Percentiles rank a stretch among this genome's conserved stretches.
These are phyloP conservation scores for Penicillium sp. DNA, from an alignment of 2,329 filamentous ascomycete genomes.

Conservation along the genomic window DNA sequence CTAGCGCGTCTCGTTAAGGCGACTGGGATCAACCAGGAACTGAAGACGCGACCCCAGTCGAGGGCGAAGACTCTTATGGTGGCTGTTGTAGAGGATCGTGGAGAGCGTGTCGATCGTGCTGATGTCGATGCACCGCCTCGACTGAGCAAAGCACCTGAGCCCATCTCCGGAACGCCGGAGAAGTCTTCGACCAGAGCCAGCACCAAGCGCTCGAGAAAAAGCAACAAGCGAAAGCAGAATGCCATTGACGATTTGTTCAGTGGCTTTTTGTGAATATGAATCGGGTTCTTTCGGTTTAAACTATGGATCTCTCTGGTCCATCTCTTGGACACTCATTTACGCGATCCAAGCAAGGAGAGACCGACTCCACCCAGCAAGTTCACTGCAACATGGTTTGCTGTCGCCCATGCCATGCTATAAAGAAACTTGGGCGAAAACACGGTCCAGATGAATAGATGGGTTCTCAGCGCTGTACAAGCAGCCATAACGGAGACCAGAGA, in stretches of 20 bases:
- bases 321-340: conserved; percentile 2
- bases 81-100: conserved; percentile 23
- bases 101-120: conserved; percentile 25
- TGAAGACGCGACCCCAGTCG: conserved; percentile 12
- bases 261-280: conserved; percentile 46
- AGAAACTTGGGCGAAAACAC: conserved; percentile 97
- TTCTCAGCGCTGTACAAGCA: conserved; percentile 77
- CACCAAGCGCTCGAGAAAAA: conserved; percentile 20
- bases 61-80: conserved; percentile 1
- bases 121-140: conserved; percentile 2
- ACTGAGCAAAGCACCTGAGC: conserved; percentile 1
- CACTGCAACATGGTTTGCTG: conserved; percentile 74
- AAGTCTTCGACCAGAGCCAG: conserved; percentile 13
- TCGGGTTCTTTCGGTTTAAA: not conserved
- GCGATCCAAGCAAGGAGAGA: conserved; percentile 11
- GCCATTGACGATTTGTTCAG: conserved; percentile 73
- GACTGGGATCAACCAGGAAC: conserved; percentile 34
- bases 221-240: conserved; percentile 59
- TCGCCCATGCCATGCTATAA: conserved; percentile 83
- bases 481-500: conserved; percentile 75
- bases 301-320: not conserved
- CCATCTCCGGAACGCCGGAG: conserved; percentile 1
- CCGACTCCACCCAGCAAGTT: conserved; percentile 60
- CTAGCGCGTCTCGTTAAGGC: conserved; percentile 58
- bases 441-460: conserved; percentile 97